Evolutionary conservation across 768 basidiomycete genomes (phyloP).

Genomic region (Agrocybe praecox): DNA sequence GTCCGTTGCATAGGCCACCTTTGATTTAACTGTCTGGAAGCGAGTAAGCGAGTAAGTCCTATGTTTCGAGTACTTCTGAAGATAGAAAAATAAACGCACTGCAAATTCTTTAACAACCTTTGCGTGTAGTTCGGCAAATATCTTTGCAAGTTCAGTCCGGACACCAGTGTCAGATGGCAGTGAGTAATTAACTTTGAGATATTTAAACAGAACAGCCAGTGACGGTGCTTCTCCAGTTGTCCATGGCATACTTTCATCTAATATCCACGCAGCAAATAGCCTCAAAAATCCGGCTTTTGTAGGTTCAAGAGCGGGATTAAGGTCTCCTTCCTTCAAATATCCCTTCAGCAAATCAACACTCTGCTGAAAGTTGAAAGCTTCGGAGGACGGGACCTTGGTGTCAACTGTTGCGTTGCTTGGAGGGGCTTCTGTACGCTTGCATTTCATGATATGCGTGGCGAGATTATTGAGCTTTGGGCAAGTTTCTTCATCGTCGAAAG

Average conservation of each 20-base stretch:
- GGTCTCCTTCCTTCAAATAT: slow-evolving; percentile 30
- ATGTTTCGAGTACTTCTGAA: background rate
- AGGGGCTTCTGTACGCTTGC: background rate
- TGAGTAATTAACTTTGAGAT: slow-evolving; percentile 18
- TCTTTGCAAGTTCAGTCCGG: slow-evolving; percentile 20
- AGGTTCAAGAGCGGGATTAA: slow-evolving; percentile 27
- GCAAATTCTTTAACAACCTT: slow-evolving; percentile 23
- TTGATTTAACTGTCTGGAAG: slow-evolving; percentile 14
- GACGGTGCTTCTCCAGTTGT: slow-evolving; percentile 25
- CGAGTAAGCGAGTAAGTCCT: slow-evolving; percentile 2
- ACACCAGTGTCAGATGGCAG: slow-evolving; percentile 26
- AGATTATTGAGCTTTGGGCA: slow-evolving; percentile 27
- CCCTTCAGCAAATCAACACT: slow-evolving; percentile 28
- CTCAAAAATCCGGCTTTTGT: slow-evolving; percentile 28
- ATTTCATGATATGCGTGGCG: slow-evolving; percentile 21
- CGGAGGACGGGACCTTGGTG: background rate
- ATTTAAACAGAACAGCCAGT: slow-evolving; percentile 20
- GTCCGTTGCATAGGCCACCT: slow-evolving; percentile 22
- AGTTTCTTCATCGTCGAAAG: slow-evolving; percentile 20
- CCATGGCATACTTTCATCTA: slow-evolving; percentile 32
- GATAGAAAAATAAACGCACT: slow-evolving; percentile 9
- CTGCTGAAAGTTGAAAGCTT: slow-evolving; percentile 12
- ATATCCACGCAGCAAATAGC: slow-evolving; percentile 32
- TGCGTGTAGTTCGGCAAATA: slow-evolving; percentile 23
- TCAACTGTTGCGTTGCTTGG: too few species aligned